These are phyloP conservation scores for Penicillium sp. DNA, from an alignment of 2,329 filamentous ascomycete genomes.

Conservation along the genomic window DNA sequence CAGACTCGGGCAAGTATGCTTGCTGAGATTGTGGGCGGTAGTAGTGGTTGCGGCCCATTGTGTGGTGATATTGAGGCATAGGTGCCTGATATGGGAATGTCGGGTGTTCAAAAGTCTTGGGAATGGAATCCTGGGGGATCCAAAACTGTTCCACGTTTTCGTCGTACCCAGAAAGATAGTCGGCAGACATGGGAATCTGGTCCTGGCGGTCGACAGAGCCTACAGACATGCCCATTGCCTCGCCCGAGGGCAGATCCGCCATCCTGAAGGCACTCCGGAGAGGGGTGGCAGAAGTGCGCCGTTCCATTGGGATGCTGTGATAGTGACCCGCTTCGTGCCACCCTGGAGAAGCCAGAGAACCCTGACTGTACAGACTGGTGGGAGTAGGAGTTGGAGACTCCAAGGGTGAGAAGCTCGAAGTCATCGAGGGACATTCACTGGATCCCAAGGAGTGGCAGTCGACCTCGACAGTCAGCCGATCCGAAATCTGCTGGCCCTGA, in stretches of 20 bases:
- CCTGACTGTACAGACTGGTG: conserved; percentile 43
- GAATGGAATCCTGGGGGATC: conserved; percentile 36
- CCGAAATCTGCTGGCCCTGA: conserved; percentile 38
- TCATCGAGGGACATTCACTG: conserved; percentile 45
- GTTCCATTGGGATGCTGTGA: conserved; percentile 33
- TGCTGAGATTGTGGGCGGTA: conserved; percentile 32
- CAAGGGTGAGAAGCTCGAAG: conserved; percentile 43
- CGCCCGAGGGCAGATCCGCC: conserved; percentile 37
- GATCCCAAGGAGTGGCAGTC: conserved; percentile 43
- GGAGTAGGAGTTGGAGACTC: conserved; percentile 44
- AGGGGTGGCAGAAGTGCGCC: conserved; percentile 32
- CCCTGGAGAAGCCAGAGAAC: conserved; percentile 39
- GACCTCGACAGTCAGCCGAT: conserved; percentile 42
- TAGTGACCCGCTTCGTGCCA: conserved; percentile 39
- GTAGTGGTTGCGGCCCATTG: conserved; percentile 39
- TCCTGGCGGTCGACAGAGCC: conserved; percentile 39
- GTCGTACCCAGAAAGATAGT: conserved; percentile 42
- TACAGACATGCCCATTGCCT: conserved; percentile 36
- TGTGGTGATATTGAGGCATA: conserved; percentile 40
- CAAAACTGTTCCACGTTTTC: conserved; percentile 43
- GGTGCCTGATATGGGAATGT: conserved; percentile 36
- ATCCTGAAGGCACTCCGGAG: conserved; percentile 40
- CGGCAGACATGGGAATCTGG: conserved; percentile 34
- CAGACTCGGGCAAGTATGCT: conserved; percentile 41
- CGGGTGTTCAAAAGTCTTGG: conserved; percentile 39